Conservation (phyloP, 2,329 filamentous ascomycete genomes). For the Davidsoniella virescens region DNA sequence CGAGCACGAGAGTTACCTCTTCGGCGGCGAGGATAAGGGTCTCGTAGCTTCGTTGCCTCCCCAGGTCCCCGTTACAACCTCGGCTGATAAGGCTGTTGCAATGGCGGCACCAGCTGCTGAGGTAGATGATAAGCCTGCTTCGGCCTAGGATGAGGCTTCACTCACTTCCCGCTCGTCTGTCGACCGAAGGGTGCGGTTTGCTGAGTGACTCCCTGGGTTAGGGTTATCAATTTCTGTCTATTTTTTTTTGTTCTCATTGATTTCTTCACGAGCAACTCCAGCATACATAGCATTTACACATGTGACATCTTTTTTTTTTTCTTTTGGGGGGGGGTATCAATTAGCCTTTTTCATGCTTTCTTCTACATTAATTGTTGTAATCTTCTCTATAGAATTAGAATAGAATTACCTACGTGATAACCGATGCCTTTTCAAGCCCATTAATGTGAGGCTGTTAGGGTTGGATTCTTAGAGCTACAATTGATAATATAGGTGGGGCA, state of each 20-base stretch:
- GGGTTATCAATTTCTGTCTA: neutral
- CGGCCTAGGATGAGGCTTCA: slow-evolving; percentile 13
- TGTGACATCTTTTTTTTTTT: neutral
- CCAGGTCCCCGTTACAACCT: slow-evolving; percentile 8
- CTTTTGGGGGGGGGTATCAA: neutral
- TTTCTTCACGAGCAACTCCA: neutral
- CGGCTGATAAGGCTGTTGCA: neutral
- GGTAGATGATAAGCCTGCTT: neutral
- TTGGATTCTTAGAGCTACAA: neutral
- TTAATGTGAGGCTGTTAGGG: neutral
- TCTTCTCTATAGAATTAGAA: too few species aligned
- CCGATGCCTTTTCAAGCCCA: neutral
- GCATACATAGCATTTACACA: neutral
- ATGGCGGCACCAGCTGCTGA: slow-evolving; percentile 17
- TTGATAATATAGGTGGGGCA: slow-evolving; percentile 7
- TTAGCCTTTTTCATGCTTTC: neutral
- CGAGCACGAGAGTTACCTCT: slow-evolving; percentile 76
- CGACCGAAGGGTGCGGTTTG: slow-evolving; percentile 6
- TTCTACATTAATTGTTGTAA: too few species aligned
- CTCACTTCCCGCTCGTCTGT: slow-evolving; percentile 2
- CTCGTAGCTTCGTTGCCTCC: slow-evolving; percentile 10
- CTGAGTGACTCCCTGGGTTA: slow-evolving; percentile 2
- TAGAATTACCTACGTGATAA: too few species aligned
- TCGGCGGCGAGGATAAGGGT: slow-evolving; percentile 31
- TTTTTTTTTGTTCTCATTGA: neutral